Conservation (phyloP, 306 rosid species). For the Clitoria ternatea region DNA sequence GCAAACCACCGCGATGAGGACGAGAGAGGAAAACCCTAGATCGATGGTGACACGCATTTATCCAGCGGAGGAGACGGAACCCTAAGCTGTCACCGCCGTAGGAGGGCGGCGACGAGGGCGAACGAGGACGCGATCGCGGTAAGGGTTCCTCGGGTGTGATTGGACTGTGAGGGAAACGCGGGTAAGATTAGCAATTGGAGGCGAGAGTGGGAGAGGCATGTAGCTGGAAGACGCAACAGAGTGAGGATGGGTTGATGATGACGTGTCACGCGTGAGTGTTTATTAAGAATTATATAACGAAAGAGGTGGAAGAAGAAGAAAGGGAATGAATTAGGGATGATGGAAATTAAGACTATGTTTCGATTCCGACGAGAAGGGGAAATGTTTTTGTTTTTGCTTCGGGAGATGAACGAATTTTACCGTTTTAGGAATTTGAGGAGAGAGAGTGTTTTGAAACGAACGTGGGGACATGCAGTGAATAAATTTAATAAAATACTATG, state of each 20-base stretch:
- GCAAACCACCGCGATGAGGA: slow-evolving; percentile 30
- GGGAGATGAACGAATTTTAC: background rate
- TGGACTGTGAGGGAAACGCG: background rate
- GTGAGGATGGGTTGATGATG: background rate
- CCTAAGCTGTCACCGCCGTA: slow-evolving; percentile 35
- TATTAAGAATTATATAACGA: background rate
- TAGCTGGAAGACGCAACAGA: background rate
- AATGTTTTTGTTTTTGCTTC: background rate
- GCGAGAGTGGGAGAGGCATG: slow-evolving; percentile 30
- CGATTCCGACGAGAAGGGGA: background rate
- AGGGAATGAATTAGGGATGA: too few relatives aligned
- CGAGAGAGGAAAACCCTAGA: slow-evolving; percentile 70
- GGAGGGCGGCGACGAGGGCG: slow-evolving; percentile 21
- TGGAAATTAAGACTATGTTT: background rate
- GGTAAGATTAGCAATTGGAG: background rate
- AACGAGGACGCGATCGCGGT: slow-evolving; percentile 26
- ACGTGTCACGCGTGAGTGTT: background rate
- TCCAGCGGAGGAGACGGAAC: slow-evolving; percentile 28
- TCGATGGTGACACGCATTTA: slow-evolving; percentile 73
- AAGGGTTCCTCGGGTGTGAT: background rate
- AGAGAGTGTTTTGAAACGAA: background rate
- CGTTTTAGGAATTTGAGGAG: background rate
- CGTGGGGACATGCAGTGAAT: background rate
- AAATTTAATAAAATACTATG: background rate
- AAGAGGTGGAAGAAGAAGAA: background rate